These are phyloP conservation scores for Croton laevigatus DNA, from an alignment of 441 rosid species.

Conservation along the genomic window DNA sequence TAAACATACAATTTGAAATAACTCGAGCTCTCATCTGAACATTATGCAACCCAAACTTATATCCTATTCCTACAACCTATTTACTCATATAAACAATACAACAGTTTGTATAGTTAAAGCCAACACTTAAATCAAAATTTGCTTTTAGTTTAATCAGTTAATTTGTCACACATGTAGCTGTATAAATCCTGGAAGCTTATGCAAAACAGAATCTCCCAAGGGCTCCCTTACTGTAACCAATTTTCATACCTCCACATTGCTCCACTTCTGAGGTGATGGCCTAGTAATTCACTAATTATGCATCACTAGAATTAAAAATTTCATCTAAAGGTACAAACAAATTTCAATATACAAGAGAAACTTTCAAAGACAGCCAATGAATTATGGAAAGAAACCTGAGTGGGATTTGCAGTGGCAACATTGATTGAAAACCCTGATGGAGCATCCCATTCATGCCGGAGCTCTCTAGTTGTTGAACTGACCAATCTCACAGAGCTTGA, in stretches of 20 bases:
- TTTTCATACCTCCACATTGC: not conserved
- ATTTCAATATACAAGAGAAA: not conserved
- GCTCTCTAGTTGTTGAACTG: conserved; percentile 72
- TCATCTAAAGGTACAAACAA: not conserved
- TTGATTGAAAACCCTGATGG: conserved; percentile 86
- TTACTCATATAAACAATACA: not conserved
- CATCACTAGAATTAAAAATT: not conserved
- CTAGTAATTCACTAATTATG: not conserved
- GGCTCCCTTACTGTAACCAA: too few relatives aligned
- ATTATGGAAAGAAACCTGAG: conserved; percentile 59
- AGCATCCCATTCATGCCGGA: conserved; percentile 77
- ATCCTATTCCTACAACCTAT: not conserved
- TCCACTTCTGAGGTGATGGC: not conserved
- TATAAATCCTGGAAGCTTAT: not conserved
- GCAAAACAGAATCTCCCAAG: not conserved
- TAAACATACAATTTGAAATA: not conserved
- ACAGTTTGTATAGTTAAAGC: not conserved
- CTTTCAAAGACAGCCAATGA: not conserved
- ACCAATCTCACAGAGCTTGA: conserved; percentile 90
- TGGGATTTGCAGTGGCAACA: conserved; percentile 97
- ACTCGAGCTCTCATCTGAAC: not conserved
- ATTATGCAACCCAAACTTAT: not conserved
- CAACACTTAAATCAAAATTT: not conserved
- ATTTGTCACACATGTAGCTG: not conserved
- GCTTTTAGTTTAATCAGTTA: not conserved